These are phyloP conservation scores for Fusarium pseudograminearum DNA, from an alignment of 2,329 filamentous ascomycete genomes.

Conservation along the genomic window DNA sequence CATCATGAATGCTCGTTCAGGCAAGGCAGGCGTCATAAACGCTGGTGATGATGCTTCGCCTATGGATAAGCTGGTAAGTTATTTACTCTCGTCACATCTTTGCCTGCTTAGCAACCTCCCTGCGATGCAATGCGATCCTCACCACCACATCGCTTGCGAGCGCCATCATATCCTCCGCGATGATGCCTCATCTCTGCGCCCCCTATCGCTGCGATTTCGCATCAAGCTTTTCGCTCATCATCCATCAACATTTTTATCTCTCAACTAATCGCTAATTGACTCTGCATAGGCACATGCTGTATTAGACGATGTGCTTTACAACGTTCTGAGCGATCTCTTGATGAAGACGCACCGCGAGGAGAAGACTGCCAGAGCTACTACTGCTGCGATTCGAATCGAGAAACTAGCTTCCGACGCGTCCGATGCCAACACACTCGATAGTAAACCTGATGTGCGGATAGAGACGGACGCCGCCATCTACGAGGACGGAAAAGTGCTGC, in stretches of 20 bases:
- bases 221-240: constrained; percentile 1
- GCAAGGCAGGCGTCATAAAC: constrained; percentile 69
- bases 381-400: constrained; percentile 73
- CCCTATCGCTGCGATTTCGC: constrained; percentile 22
- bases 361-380: constrained; percentile 77
- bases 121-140: constrained; percentile 27
- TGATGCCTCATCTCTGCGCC: constrained; percentile 23
- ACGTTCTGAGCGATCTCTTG: constrained; percentile 80
- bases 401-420: constrained; percentile 69
- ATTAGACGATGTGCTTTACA: constrained; percentile 80
- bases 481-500: constrained; percentile 74
- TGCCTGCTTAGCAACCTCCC: constrained; percentile 19
- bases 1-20: constrained; percentile 59
- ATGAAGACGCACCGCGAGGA: constrained; percentile 82
- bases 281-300: constrained; percentile 70
- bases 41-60: constrained; percentile 63
- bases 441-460: constrained; percentile 67
- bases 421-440: constrained; percentile 65
- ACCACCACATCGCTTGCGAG: constrained; percentile 6
- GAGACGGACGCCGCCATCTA: constrained; percentile 77
- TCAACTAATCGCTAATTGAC: constrained; percentile 33
- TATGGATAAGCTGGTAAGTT: constrained; percentile 71
- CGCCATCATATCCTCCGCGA: constrained; percentile 20
- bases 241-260: constrained; percentile 3
- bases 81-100: constrained; percentile 22